Conservation (phyloP, 2,329 filamentous ascomycete genomes). For the Stachybotrys echinatus region DNA sequence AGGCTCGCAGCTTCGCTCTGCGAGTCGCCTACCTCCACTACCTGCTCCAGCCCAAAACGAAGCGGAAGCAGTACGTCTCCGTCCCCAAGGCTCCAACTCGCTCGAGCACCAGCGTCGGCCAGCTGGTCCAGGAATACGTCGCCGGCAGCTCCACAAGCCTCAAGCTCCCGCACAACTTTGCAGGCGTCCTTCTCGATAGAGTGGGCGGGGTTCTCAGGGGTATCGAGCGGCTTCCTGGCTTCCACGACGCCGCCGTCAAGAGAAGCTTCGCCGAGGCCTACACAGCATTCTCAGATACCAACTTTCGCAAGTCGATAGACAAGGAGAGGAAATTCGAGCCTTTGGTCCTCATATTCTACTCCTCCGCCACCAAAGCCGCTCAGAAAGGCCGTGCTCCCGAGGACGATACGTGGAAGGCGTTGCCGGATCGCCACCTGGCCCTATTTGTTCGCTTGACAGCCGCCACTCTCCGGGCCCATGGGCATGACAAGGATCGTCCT, state of each 20-base stretch:
- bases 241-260: slow-evolving; percentile 84
- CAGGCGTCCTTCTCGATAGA: slow-evolving; percentile 56
- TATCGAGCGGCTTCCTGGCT: slow-evolving; percentile 79
- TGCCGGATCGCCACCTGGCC: slow-evolving; percentile 91
- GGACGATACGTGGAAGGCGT: slow-evolving; percentile 84
- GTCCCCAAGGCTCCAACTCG: slow-evolving; percentile 51
- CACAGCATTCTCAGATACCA: slow-evolving; percentile 83
- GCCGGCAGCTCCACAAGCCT: slow-evolving; percentile 41
- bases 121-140: slow-evolving; percentile 83
- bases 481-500: slow-evolving; percentile 77
- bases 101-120: slow-evolving; percentile 69
- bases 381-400: slow-evolving; percentile 69
- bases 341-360: slow-evolving; percentile 92
- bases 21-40: slow-evolving; percentile 89
- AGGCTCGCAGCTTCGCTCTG: slow-evolving; percentile 88
- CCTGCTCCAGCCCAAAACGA: slow-evolving; percentile 83
- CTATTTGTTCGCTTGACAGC: slow-evolving; percentile 86
- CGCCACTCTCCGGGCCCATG: slow-evolving; percentile 73
- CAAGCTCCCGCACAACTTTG: slow-evolving; percentile 55
- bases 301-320: slow-evolving; percentile 85
- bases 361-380: slow-evolving; percentile 80
- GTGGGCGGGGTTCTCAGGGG: slow-evolving; percentile 77
- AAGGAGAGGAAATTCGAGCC: slow-evolving; percentile 93
- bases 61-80: slow-evolving; percentile 81
- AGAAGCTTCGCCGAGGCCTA: slow-evolving; percentile 92